Conservation (phyloP, 192 early-diverging fungal species). For the Coemansia sp. region DNA sequence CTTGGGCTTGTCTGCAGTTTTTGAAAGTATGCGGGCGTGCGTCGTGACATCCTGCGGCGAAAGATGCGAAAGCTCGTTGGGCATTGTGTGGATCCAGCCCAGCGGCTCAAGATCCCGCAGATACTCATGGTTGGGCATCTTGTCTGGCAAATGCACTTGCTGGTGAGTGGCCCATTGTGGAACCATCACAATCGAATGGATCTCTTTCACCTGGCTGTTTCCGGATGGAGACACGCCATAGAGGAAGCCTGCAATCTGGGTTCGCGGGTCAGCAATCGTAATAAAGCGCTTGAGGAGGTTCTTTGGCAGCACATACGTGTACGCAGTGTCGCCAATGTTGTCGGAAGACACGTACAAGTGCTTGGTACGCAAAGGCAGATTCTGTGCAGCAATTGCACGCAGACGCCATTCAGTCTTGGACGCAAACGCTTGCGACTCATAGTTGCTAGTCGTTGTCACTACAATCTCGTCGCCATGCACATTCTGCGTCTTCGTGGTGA, state of each 20-base stretch:
- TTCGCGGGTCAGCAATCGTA: constrained; percentile 88
- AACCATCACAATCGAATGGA: constrained; percentile 89
- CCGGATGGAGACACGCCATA: constrained; percentile 90
- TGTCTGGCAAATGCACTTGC: constrained; percentile 87
- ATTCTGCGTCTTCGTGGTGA: constrained; percentile 95
- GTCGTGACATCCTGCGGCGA: constrained; percentile 89
- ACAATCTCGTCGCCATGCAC: constrained; percentile 98
- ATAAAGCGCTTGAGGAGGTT: constrained; percentile 98
- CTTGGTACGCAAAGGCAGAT: constrained; percentile 91
- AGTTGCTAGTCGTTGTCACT: constrained; percentile 95
- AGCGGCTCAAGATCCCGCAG: constrained; percentile 92
- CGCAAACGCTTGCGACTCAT: constrained; percentile 95
- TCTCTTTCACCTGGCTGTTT: constrained; percentile 93
- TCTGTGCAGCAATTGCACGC: constrained; percentile 95
- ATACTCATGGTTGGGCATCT: constrained; percentile 88
- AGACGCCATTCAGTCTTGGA: constrained; percentile 99
- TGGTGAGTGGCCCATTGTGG: constrained; percentile 98
- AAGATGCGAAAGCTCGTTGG: constrained; percentile 82
- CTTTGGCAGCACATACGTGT: constrained; percentile 96
- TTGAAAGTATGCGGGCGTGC: constrained; percentile 87
- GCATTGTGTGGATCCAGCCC: constrained; percentile 98
- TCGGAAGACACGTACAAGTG: constrained; percentile 96
- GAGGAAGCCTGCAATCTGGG: constrained; percentile 93
- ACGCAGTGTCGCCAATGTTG: constrained; percentile 92
- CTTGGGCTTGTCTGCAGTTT: constrained; percentile 67